These are phyloP conservation scores for Phytophthora lateralis DNA, from an alignment of 352 stramenopile genomes.

Conservation along the genomic window DNA sequence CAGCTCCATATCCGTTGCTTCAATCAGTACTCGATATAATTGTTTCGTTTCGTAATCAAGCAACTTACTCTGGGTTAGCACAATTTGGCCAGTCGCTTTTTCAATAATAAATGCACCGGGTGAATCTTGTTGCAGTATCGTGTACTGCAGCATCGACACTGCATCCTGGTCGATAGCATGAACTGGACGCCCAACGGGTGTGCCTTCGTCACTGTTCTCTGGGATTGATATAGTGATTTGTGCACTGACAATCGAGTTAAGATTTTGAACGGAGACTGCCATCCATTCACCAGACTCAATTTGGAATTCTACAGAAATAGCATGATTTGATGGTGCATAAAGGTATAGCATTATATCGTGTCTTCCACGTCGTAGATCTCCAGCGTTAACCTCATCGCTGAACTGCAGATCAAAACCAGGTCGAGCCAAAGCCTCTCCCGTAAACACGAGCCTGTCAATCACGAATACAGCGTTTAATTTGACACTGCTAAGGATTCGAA, in stretches of 20 bases:
- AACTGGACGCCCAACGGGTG: slow-evolving; percentile 11
- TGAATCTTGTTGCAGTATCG: slow-evolving; percentile 20
- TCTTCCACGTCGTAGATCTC: slow-evolving; percentile 12
- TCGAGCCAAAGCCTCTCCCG: slow-evolving; percentile 4
- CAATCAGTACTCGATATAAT: slow-evolving; percentile 18
- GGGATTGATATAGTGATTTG: slow-evolving; percentile 15
- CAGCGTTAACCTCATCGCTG: slow-evolving; percentile 13
- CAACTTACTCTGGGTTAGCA: neutral
- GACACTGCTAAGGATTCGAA: slow-evolving; percentile 16
- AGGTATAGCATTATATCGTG: slow-evolving; percentile 23
- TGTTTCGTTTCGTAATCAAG: slow-evolving; percentile 26
- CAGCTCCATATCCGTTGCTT: slow-evolving; percentile 18
- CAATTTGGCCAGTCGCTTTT: slow-evolving; percentile 18
- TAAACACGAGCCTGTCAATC: slow-evolving; percentile 16
- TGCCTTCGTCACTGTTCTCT: slow-evolving; percentile 26
- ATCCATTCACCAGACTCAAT: slow-evolving; percentile 16
- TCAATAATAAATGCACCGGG: slow-evolving; percentile 23
- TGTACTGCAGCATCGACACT: slow-evolving; percentile 14
- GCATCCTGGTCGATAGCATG: slow-evolving; percentile 30
- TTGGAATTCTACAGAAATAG: slow-evolving; percentile 23
- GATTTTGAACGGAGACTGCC: slow-evolving; percentile 12
- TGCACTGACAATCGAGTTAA: slow-evolving; percentile 3
- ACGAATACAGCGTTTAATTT: slow-evolving; percentile 12
- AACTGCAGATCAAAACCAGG: slow-evolving; percentile 23
- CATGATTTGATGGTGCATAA: slow-evolving; percentile 11